Percentiles rank a stretch among this genome's conserved stretches.
These are phyloP conservation scores for Microbotryum saponariae DNA, from an alignment of 1,284 basidiomycete species.

Conservation along the genomic window DNA sequence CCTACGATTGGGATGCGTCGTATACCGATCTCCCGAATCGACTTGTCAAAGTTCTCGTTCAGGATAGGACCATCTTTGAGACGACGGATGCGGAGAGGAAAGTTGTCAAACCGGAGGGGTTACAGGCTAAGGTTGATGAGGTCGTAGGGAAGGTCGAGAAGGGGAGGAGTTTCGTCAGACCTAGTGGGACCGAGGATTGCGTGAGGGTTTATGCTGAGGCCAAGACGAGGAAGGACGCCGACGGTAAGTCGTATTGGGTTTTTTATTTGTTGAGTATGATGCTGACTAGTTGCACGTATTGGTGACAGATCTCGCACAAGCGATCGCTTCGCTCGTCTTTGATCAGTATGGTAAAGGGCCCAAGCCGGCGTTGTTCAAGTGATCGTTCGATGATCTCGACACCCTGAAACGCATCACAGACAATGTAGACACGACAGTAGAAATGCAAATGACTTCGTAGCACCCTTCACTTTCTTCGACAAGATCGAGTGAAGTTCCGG, in stretches of 20 bases:
- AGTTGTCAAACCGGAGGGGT: conserved; percentile 65
- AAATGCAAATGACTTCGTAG: not conserved
- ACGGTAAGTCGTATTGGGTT: conserved; percentile 52
- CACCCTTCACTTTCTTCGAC: not conserved
- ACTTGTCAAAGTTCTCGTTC: conserved; percentile 89
- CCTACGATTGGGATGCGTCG: conserved; percentile 82
- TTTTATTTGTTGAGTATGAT: too few relatives aligned
- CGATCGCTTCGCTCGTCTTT: conserved; percentile 1
- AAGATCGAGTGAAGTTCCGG: not conserved
- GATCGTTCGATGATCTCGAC: not conserved
- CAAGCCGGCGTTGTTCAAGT: not conserved
- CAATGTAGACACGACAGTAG: not conserved
- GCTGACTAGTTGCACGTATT: too few relatives aligned
- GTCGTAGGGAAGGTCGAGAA: conserved; percentile 70
- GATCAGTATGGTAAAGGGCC: not conserved
- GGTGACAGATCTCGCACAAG: not conserved
- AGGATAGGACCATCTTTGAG: conserved; percentile 73
- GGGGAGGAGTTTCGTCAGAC: conserved; percentile 87
- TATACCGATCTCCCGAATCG: conserved; percentile 94
- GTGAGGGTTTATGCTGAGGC: conserved; percentile 98
- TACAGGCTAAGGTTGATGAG: conserved; percentile 83
- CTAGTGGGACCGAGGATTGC: conserved; percentile 96
- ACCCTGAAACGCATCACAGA: not conserved
- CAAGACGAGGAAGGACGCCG: conserved; percentile 60
- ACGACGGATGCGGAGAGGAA: conserved; percentile 91